Percentiles rank a stretch among this genome's conserved stretches.
Evolutionary conservation across 169 alveolate species (phyloP).

Genomic region (Ichthyophthirius multifiliis): DNA sequence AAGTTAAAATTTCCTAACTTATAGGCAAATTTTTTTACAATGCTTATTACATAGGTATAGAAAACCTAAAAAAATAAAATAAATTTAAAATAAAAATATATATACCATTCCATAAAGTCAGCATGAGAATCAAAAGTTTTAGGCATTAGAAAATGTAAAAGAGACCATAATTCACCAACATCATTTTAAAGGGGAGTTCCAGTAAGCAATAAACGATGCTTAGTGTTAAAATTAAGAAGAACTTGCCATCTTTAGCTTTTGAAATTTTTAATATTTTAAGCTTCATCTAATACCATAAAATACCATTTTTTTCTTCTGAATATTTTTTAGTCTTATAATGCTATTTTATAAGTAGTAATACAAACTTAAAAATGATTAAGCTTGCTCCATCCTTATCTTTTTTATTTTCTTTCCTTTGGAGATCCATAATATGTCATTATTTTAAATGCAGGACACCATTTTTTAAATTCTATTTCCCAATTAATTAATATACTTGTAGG

Average conservation of each 20-base stretch:
- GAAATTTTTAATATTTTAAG: conserved; percentile 98
- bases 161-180: conserved; percentile 98
- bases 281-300: conserved; percentile 98
- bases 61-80: conserved; percentile 57
- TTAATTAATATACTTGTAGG: conserved; percentile 97
- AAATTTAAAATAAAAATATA: background rate
- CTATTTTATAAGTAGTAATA: conserved; percentile 95
- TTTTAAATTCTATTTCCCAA: conserved; percentile 98
- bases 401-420: conserved; percentile 86
- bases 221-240: conserved; percentile 94
- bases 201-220: conserved; percentile 94
- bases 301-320: conserved; percentile 96
- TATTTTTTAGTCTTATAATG: conserved; percentile 93
- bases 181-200: conserved; percentile 99
- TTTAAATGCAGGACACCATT: conserved; percentile 98
- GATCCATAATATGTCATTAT: conserved; percentile 94
- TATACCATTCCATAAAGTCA: conserved; percentile 94
- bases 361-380: conserved; percentile 96
- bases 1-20: conserved; percentile 69
- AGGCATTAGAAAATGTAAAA: conserved; percentile 98
- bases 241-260: conserved; percentile 98
- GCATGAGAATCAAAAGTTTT: conserved; percentile 92
- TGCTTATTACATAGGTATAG: conserved; percentile 93
- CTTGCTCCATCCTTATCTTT: conserved; percentile 94
- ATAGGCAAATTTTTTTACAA: conserved; percentile 84